A percentile compares a stretch with the other conserved stretches of the same genome.
Conservation (phyloP, 306 rosid genomes). For the Sophora flavescens region DNA sequence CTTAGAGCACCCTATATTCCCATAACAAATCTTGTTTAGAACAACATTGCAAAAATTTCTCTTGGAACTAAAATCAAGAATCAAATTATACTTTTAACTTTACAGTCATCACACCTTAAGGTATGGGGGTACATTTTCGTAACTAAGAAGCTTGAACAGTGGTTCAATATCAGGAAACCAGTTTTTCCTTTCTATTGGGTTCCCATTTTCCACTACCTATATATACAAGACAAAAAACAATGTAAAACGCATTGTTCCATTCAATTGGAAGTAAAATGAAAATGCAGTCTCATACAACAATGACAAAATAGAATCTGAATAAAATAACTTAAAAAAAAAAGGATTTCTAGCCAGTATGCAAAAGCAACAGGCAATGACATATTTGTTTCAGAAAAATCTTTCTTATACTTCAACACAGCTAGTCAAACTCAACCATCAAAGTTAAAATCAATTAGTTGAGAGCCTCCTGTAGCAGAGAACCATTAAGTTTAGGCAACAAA, state of each 20-base stretch:
- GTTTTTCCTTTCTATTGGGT: slow-evolving; percentile 79
- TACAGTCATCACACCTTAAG: slow-evolving; percentile 71
- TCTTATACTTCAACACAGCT: not conserved
- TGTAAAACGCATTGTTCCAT: slow-evolving; percentile 37
- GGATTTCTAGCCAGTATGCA: slow-evolving; percentile 3
- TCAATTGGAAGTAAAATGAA: slow-evolving; percentile 21
- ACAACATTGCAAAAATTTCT: slow-evolving; percentile 36
- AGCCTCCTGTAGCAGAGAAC: not conserved
- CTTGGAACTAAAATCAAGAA: slow-evolving; percentile 41
- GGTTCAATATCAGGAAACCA: slow-evolving; percentile 99
- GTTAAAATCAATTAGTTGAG: not conserved
- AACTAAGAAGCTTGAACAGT: slow-evolving; percentile 94
- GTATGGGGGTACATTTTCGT: slow-evolving; percentile 96
- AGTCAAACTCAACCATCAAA: slow-evolving; percentile 27
- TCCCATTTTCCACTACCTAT: slow-evolving; percentile 94
- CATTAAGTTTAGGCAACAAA: slow-evolving; percentile 28
- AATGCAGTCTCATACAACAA: slow-evolving; percentile 7
- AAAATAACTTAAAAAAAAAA: slow-evolving; percentile 9
- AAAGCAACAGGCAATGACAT: slow-evolving; percentile 17
- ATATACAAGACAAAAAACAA: slow-evolving; percentile 42
- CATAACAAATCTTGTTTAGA: slow-evolving; percentile 45
- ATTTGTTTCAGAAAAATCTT: not conserved
- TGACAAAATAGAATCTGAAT: slow-evolving; percentile 13
- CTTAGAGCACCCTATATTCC: slow-evolving; percentile 84
- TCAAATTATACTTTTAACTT: slow-evolving; percentile 24